Evolutionary conservation across 1,139 yeast genomes (phyloP).

Genomic region (Kodamaea suecica): DNA sequence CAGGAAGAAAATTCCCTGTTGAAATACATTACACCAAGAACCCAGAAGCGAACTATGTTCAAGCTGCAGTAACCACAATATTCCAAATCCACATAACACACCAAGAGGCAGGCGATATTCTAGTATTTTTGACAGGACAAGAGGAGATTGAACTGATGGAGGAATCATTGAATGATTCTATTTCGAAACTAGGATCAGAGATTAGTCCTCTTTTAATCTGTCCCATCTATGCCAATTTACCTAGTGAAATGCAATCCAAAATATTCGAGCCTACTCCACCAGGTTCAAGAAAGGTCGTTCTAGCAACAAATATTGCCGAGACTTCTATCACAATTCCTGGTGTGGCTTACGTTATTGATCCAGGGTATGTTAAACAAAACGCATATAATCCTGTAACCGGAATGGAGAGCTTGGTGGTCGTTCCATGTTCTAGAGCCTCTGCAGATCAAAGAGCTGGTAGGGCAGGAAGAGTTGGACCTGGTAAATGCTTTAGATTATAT

Average conservation of each 20-base stretch:
- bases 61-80: constrained; percentile 82
- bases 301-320: constrained; percentile 96
- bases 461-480: constrained; percentile 97
- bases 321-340: constrained; percentile 96
- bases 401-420: constrained; percentile 83
- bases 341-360: constrained; percentile 82
- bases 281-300: constrained; percentile 76
- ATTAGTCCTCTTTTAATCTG: constrained; percentile 68
- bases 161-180: constrained; percentile 65
- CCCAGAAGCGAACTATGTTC: constrained; percentile 87
- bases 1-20: constrained; percentile 89
- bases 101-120: constrained; percentile 58
- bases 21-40: constrained; percentile 80
- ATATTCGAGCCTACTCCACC: constrained; percentile 89
- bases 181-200: constrained; percentile 58
- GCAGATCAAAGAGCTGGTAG: constrained; percentile 97
- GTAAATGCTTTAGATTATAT: constrained; percentile 84
- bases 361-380: constrained; percentile 90
- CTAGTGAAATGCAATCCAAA: constrained; percentile 74
- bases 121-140: constrained; percentile 84
- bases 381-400: constrained; percentile 79
- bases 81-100: constrained; percentile 75
- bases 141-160: constrained; percentile 88
- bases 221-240: constrained; percentile 90
- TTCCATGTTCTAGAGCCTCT: constrained; percentile 88